Evolutionary conservation across 176 grass and related monocot species (phyloP), one percentile per base, ranked within the genome.

Genomic region (Dendrocalamus sinicus): DNA sequence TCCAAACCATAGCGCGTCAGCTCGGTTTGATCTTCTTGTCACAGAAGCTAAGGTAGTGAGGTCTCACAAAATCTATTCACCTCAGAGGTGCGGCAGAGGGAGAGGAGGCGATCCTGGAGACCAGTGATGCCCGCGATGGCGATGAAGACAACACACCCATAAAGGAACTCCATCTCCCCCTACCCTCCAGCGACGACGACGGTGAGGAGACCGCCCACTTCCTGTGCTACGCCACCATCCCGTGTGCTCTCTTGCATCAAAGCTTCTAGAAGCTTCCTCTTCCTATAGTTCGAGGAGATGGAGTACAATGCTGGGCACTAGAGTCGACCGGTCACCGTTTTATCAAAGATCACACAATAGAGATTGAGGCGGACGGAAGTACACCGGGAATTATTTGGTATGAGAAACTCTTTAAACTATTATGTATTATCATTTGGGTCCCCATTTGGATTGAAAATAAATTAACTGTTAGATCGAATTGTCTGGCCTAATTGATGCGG

Each of bases 191-290:
- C 64, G 12, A 8, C 1, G 53, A 1, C 9, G 60, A 3, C 0
- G 64, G 9, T 8, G 30, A 32, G 30, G 35, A 3, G 17, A 23
- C 6, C 3, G 62, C 12, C 43, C 22, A 15, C 73, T 39, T 86
- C 72, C 83, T 67, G 79, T 83, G 89, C 46, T 83, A 15, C 57
- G 83, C 57, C 79, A 90, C 84, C 84, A 86, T 83, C 73, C 26
- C 23, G 28, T 0, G 62, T 0, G 16, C 24, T 39, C 20, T 24
- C 13, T 62, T 22, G 57, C 15, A 32, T 0, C 2, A 45, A 83
- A 64, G 53, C 53, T 55, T 55, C 53, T 54, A 17, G 52, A 51
- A 51, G 52, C 16, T 54, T 19, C 6, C 0, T 16, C 17, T 8
- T 19, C 53, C 53, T 8, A 6, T 0, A 0, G 0, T 17, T 55